Conservation (phyloP, 805 yeast genomes). For the Kockiozyma suomiensis region DNA sequence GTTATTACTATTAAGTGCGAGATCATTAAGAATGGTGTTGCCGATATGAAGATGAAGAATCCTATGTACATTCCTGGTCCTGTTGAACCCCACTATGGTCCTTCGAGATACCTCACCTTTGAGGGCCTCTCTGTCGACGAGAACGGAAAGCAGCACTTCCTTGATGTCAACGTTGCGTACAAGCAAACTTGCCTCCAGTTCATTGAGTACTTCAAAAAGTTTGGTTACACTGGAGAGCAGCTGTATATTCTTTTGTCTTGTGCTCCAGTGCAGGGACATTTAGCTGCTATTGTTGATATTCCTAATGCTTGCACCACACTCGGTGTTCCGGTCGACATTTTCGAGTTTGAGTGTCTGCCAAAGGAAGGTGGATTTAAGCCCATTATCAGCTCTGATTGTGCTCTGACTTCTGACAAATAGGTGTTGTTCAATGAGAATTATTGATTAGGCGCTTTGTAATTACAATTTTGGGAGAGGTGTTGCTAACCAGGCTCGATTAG, state of each 20-base stretch:
- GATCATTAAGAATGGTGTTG: conserved; percentile 50
- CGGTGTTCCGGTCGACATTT: conserved; percentile 55
- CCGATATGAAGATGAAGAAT: conserved; percentile 46
- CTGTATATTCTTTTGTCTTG: conserved; percentile 50
- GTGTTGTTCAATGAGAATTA: not conserved
- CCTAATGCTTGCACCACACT: conserved; percentile 57
- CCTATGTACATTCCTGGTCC: conserved; percentile 56
- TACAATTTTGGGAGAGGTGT: not conserved
- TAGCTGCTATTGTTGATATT: conserved; percentile 56
- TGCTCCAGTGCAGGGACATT: conserved; percentile 56
- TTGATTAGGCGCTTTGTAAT: conserved; percentile 3
- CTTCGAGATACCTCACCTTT: conserved; percentile 53
- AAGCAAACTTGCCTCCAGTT: conserved; percentile 54
- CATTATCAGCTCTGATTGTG: conserved; percentile 18
- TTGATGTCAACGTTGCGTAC: conserved; percentile 54
- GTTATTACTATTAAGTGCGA: conserved; percentile 48
- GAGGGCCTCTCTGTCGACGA: conserved; percentile 59
- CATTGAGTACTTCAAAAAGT: conserved; percentile 54
- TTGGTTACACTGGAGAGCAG: conserved; percentile 56
- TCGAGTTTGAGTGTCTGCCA: conserved; percentile 49
- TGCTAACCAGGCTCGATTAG: too few relatives aligned
- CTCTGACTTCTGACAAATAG: conserved; percentile 16
- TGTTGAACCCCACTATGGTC: conserved; percentile 53
- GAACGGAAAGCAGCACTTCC: conserved; percentile 49
- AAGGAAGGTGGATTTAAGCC: conserved; percentile 27